A percentile compares a stretch with the other conserved stretches of the same genome.
Evolutionary conservation across 2,329 filamentous ascomycete species (phyloP).

Genomic region (Cladophialophora bantiana): DNA sequence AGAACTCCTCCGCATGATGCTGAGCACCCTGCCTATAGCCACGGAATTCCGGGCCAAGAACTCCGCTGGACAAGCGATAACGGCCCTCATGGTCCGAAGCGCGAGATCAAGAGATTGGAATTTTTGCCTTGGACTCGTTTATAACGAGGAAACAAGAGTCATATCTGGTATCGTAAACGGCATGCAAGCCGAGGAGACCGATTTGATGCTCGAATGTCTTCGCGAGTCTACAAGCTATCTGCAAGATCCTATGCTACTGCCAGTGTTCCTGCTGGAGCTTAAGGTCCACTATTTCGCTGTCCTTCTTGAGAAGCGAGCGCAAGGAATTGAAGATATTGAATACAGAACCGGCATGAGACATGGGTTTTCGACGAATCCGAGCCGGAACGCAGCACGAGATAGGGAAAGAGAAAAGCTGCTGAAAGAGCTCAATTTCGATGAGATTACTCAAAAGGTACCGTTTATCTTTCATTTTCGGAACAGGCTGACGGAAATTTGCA

Average conservation of each 20-base stretch:
- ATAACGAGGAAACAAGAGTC: conserved; percentile 14
- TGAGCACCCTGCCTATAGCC: conserved; percentile 29
- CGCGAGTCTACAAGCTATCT: conserved; percentile 14
- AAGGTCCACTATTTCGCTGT: conserved; percentile 33
- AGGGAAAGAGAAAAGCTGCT: conserved; percentile 16
- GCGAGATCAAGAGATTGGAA: conserved; percentile 34
- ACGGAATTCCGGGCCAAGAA: conserved; percentile 13
- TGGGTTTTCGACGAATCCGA: conserved; percentile 22
- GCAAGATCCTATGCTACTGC: conserved; percentile 25
- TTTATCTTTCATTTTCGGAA: not conserved
- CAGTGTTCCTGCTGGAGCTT: conserved; percentile 29
- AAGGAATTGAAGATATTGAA: conserved; percentile 31
- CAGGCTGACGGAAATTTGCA: not conserved
- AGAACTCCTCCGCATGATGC: conserved; percentile 32
- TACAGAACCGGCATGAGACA: conserved; percentile 31
- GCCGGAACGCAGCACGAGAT: conserved; percentile 7
- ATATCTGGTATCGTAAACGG: conserved; percentile 25
- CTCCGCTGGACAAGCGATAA: not conserved
- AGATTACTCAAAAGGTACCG: conserved; percentile 27
- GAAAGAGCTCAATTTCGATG: conserved; percentile 28
- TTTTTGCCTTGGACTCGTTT: conserved; percentile 28
- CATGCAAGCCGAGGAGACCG: conserved; percentile 26
- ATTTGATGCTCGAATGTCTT: conserved; percentile 20
- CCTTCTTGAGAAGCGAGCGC: conserved; percentile 26
- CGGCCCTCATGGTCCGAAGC: conserved; percentile 26